Evolutionary conservation across 1,284 basidiomycete genomes (phyloP).

Genomic region (Boletellus deceptivus): DNA sequence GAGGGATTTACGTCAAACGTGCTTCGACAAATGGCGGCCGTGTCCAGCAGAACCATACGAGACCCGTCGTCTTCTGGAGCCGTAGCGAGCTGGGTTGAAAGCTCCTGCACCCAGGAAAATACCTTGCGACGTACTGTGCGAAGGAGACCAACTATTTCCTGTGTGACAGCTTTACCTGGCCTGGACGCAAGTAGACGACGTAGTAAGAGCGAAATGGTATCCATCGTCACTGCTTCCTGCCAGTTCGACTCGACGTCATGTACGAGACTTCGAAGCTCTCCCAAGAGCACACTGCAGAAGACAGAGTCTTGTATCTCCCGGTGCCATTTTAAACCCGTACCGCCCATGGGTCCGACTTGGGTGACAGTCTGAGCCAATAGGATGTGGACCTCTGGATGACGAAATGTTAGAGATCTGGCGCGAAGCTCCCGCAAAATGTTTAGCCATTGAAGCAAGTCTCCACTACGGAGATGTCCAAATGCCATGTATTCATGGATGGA

Average conservation of each 20-base stretch:
- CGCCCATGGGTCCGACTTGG: neutral
- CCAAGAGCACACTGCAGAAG: neutral
- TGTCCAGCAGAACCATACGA: neutral
- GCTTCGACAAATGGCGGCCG: neutral
- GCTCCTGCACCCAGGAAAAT: neutral
- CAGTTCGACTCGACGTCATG: neutral
- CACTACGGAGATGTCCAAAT: neutral
- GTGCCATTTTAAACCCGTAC: neutral
- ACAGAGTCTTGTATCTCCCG: neutral
- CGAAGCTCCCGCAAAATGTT: neutral
- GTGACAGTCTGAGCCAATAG: neutral
- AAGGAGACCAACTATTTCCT: neutral
- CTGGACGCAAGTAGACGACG: neutral
- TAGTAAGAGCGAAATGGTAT: neutral
- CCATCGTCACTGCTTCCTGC: neutral
- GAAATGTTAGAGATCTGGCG: neutral
- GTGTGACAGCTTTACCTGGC: neutral
- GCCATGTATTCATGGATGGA: conserved; percentile 1
- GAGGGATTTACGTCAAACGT: neutral
- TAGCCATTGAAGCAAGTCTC: neutral
- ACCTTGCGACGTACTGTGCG: neutral
- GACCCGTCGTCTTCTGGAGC: neutral
- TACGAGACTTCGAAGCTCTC: neutral
- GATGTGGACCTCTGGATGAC: neutral
- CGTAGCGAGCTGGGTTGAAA: neutral